These are phyloP conservation scores for Bassia scoparia DNA, from an alignment of 148 eudicot species.

Conservation along the genomic window DNA sequence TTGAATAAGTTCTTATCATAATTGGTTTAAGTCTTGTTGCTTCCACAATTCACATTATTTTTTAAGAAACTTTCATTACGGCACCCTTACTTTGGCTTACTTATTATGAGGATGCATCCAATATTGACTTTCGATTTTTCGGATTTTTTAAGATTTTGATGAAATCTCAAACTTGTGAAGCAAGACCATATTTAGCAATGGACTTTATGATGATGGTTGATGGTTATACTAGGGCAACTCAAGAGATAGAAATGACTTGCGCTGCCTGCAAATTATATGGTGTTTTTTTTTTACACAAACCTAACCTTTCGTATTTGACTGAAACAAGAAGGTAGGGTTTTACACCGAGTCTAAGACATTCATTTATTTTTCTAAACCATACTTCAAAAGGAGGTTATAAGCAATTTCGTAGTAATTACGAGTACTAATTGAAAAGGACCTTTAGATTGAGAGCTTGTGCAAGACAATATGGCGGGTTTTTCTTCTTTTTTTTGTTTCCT, in stretches of 20 bases:
- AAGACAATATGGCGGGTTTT: too few species aligned
- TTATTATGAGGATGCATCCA: background rate
- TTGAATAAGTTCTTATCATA: background rate
- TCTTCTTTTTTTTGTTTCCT: too few species aligned
- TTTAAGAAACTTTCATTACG: slow-evolving; percentile 7
- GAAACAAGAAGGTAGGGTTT: too few species aligned
- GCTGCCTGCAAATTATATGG: background rate
- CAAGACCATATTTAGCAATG: background rate
- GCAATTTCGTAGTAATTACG: background rate
- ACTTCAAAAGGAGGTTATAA: background rate
- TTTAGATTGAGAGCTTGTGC: background rate
- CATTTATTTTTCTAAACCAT: background rate
- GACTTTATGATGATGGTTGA: slow-evolving; percentile 1
- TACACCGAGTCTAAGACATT: background rate
- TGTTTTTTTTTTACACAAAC: background rate
- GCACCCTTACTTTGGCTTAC: slow-evolving; percentile 17
- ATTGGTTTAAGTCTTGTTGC: background rate
- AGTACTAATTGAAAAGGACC: background rate
- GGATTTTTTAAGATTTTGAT: background rate
- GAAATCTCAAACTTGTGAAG: slow-evolving; percentile 3
- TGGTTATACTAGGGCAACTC: slow-evolving; percentile 5
- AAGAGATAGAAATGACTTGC: slow-evolving; percentile 2
- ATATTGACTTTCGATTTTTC: slow-evolving; percentile 10
- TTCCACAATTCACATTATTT: slow-evolving; percentile 12
- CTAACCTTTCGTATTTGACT: background rate